These are phyloP conservation scores for Beauveria sp. DNA, from an alignment of 2,329 filamentous ascomycete species.

Conservation along the genomic window DNA sequence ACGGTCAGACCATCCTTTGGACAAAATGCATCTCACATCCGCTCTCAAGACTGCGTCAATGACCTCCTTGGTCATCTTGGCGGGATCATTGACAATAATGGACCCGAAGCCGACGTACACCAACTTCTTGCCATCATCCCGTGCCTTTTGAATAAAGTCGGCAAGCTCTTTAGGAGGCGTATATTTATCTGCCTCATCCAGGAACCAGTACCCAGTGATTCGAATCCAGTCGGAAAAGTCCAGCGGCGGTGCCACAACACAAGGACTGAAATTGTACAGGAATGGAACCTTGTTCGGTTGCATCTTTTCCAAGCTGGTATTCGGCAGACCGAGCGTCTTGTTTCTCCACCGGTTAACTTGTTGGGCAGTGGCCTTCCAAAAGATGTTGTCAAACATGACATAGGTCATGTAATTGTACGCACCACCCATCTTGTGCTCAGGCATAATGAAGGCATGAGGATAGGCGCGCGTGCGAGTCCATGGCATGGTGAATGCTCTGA, in stretches of 20 bases:
- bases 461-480: slow-evolving; percentile 96
- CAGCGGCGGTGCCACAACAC: slow-evolving; percentile 85
- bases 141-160: slow-evolving; percentile 77
- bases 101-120: slow-evolving; percentile 97
- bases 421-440: slow-evolving; percentile 88
- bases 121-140: slow-evolving; percentile 76
- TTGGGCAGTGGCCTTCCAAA: slow-evolving; percentile 87
- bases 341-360: slow-evolving; percentile 93
- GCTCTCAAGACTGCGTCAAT: slow-evolving; percentile 86
- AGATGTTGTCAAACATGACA: slow-evolving; percentile 91
- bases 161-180: slow-evolving; percentile 67
- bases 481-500: slow-evolving; percentile 96
- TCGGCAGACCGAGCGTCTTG: slow-evolving; percentile 66
- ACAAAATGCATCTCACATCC: slow-evolving; percentile 88
- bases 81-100: slow-evolving; percentile 86
- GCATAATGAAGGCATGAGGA: slow-evolving; percentile 90
- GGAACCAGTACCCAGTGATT: slow-evolving; percentile 96
- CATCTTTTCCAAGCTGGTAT: slow-evolving; percentile 81
- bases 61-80: slow-evolving; percentile 83
- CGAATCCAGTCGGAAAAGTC: slow-evolving; percentile 98
- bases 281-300: slow-evolving; percentile 98
- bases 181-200: slow-evolving; percentile 69
- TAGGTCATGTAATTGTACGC: slow-evolving; percentile 94
- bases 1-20: slow-evolving; percentile 95
- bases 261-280: slow-evolving; percentile 92